Conservation (phyloP, 352 stramenopile genomes). For the Phytophthora idaei region DNA sequence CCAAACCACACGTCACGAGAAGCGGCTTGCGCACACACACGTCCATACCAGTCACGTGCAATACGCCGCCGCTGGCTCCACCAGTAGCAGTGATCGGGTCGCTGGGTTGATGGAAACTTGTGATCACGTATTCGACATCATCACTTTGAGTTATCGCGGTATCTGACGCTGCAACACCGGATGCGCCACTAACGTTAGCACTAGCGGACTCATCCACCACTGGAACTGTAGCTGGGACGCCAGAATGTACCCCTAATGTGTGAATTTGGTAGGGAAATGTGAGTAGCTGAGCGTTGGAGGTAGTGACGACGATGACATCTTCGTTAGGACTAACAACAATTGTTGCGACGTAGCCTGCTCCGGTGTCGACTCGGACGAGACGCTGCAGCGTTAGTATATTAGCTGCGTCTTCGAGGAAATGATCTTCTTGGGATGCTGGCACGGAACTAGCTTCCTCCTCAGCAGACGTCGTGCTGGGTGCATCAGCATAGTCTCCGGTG, state of each 20-base stretch:
- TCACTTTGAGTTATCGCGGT: conserved; percentile 46
- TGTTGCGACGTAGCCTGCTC: conserved; percentile 43
- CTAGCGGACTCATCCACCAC: conserved; percentile 29
- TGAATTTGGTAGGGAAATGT: conserved; percentile 79
- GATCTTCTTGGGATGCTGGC: conserved; percentile 20
- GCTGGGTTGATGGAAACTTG: conserved; percentile 74
- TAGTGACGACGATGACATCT: conserved; percentile 69
- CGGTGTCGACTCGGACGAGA: conserved; percentile 65
- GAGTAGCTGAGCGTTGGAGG: conserved; percentile 67
- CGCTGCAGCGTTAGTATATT: conserved; percentile 65
- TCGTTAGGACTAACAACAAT: conserved; percentile 82
- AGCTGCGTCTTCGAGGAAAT: conserved; percentile 27
- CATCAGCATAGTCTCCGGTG: conserved; percentile 32
- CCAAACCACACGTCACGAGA: conserved; percentile 89
- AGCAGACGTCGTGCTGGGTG: conserved; percentile 31
- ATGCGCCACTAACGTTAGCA: not conserved
- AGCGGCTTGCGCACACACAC: conserved; percentile 93
- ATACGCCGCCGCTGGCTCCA: conserved; percentile 33
- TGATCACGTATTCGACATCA: conserved; percentile 75
- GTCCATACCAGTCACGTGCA: conserved; percentile 90
- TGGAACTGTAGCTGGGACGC: conserved; percentile 7
- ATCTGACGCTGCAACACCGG: conserved; percentile 2
- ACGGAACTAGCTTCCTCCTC: conserved; percentile 13
- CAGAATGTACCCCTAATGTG: conserved; percentile 21
- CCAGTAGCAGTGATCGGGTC: conserved; percentile 32